These are phyloP conservation scores for Vaccinium vitisidaea DNA, from an alignment of 148 eudicot genomes.

Conservation along the genomic window DNA sequence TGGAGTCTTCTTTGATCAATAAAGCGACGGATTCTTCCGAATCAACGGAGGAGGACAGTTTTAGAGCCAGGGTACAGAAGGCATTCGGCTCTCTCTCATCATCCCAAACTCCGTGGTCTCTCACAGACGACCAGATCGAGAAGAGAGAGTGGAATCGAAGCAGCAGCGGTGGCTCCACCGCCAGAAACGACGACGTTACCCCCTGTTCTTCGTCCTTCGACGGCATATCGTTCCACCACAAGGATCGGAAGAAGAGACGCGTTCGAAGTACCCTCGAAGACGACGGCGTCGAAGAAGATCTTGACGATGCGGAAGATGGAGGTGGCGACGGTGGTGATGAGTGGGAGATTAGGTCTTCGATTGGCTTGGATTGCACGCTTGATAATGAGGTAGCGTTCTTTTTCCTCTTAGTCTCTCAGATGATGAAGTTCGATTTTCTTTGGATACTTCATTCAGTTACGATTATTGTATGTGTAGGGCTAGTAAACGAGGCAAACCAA, in stretches of 20 bases:
- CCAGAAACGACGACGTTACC: constrained; percentile 17
- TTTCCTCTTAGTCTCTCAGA: background rate
- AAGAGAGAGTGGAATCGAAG: constrained; percentile 24
- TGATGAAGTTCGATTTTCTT: background rate
- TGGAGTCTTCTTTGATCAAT: background rate
- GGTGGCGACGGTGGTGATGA: constrained; percentile 16
- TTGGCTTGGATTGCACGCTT: constrained; percentile 35
- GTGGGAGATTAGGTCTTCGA: constrained; percentile 29
- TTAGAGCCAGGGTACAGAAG: constrained; percentile 28
- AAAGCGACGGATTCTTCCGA: background rate
- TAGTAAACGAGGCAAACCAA: too few species aligned
- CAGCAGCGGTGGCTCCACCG: background rate
- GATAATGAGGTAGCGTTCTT: constrained; percentile 27
- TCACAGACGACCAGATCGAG: constrained; percentile 28
- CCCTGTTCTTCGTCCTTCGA: constrained; percentile 21
- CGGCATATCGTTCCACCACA: background rate
- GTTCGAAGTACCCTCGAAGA: background rate
- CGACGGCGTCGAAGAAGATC: constrained; percentile 15
- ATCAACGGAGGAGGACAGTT: constrained; percentile 13
- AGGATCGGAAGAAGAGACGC: constrained; percentile 5
- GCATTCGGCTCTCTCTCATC: constrained; percentile 26
- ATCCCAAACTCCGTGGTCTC: constrained; percentile 26
- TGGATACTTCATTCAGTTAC: too few species aligned
- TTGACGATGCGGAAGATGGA: background rate
- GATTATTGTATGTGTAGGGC: too few species aligned